These are phyloP conservation scores for Gamarada debralockiae DNA, from an alignment of 495 filamentous ascomycete species.

Conservation along the genomic window DNA sequence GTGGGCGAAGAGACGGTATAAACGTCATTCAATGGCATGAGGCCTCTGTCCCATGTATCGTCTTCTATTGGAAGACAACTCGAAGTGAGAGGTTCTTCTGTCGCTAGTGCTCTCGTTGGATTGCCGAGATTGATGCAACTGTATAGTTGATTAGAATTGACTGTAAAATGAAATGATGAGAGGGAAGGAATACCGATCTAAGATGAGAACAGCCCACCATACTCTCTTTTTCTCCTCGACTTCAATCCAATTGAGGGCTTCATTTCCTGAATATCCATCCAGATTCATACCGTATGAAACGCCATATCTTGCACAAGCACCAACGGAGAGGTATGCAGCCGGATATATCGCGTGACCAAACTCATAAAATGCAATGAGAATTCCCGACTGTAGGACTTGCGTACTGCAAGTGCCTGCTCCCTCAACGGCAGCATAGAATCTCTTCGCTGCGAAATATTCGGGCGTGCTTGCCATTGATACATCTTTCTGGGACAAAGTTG, in stretches of 20 bases:
- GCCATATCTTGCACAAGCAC: slow-evolving; percentile 32
- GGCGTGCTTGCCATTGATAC: slow-evolving; percentile 11
- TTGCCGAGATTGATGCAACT: slow-evolving; percentile 2
- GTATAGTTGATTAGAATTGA: neutral
- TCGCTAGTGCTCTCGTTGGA: slow-evolving; percentile 4
- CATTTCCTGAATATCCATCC: slow-evolving; percentile 4
- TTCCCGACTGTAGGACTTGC: slow-evolving; percentile 28
- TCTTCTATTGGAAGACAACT: slow-evolving; percentile 39
- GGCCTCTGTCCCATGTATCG: slow-evolving; percentile 30
- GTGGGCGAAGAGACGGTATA: slow-evolving; percentile 3
- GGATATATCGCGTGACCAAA: slow-evolving; percentile 35
- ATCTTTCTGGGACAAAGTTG: neutral
- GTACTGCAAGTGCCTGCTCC: slow-evolving; percentile 2
- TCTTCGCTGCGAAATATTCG: slow-evolving; percentile 34
- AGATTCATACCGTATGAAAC: slow-evolving; percentile 34
- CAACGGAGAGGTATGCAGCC: slow-evolving; percentile 31
- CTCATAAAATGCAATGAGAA: slow-evolving; percentile 35
- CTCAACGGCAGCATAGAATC: slow-evolving; percentile 24
- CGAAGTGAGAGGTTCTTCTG: slow-evolving; percentile 33
- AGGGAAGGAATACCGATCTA: slow-evolving; percentile 28
- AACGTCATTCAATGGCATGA: neutral
- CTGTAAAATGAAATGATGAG: slow-evolving; percentile 18
- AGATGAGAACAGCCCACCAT: slow-evolving; percentile 45
- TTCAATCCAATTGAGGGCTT: slow-evolving; percentile 36
- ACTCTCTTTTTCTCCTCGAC: slow-evolving; percentile 40